Percentiles rank a stretch among this genome's conserved stretches.
Conservation (phyloP, 2,329 filamentous ascomycete genomes). For the Penicillium crustosum region DNA sequence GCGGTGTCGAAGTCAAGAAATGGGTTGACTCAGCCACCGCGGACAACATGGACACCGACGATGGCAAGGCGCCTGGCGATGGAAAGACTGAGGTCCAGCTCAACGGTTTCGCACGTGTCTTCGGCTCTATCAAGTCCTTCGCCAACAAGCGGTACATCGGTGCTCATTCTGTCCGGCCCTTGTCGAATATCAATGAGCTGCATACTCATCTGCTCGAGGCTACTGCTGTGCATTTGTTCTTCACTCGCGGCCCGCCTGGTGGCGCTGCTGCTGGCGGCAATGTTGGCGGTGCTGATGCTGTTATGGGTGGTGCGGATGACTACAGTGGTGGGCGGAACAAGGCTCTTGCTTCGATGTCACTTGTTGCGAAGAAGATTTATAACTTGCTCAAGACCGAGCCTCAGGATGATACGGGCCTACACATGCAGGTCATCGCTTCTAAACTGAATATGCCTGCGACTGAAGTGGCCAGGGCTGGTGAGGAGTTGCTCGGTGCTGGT, state of each 20-base stretch:
- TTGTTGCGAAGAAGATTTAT: constrained; percentile 68
- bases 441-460: constrained; percentile 63
- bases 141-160: constrained; percentile 79
- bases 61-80: constrained; percentile 41
- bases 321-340: constrained; percentile 26
- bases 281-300: constrained; percentile 40
- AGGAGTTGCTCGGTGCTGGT: constrained; percentile 73
- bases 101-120: constrained; percentile 81
- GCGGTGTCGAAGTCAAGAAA: constrained; percentile 71
- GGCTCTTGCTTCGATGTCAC: constrained; percentile 52
- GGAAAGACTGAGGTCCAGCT: constrained; percentile 61
- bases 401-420: constrained; percentile 77
- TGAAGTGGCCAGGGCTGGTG: constrained; percentile 74
- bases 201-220: constrained; percentile 90
- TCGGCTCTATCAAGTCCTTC: constrained; percentile 80
- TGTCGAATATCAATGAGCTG: constrained; percentile 87
- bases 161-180: constrained; percentile 75
- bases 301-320: constrained; percentile 39
- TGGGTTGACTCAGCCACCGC: constrained; percentile 47
- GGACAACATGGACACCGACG: constrained; percentile 49
- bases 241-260: constrained; percentile 66
- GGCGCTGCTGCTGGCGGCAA: constrained; percentile 49
- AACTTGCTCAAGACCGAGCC: constrained; percentile 64
- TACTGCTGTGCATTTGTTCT: constrained; percentile 81
- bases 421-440: constrained; percentile 73